A percentile compares a stretch with the other conserved stretches of the same genome.
phyloP scores from a whole-genome alignment of 148 eudicot genomes.

The Cornus kousa region DNA sequence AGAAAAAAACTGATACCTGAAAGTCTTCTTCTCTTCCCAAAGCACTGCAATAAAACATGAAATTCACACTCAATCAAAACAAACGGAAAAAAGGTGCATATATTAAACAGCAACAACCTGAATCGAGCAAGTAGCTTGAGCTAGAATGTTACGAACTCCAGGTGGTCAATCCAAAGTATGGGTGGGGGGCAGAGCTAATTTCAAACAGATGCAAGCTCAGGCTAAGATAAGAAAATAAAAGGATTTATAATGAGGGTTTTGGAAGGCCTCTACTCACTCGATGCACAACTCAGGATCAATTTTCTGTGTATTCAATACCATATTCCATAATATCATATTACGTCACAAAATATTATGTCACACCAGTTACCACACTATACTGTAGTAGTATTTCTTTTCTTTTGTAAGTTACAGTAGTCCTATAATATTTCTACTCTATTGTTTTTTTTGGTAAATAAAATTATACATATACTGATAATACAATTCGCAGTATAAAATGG shows the following conservation, averaged over 20 bases:
- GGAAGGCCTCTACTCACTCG: background rate
- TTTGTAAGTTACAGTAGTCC: too few relatives aligned
- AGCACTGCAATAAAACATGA: conserved; percentile 59
- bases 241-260: background rate
- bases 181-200: background rate
- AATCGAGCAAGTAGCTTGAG: background rate
- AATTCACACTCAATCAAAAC: background rate
- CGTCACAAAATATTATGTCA: background rate
- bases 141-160: background rate
- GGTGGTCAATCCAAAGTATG: background rate
- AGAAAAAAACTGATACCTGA: conserved; percentile 33
- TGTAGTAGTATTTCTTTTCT: too few relatives aligned
- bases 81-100: too few relatives aligned
- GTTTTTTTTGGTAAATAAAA: background rate
- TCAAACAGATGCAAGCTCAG: background rate
- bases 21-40: conserved; percentile 57
- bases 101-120: too few relatives aligned
- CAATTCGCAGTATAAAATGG: background rate
- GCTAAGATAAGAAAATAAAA: background rate
- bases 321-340: background rate
- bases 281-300: background rate
- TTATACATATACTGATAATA: too few relatives aligned
- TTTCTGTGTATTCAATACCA: background rate
- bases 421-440: background rate
- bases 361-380: background rate